These are phyloP conservation scores for Suhomyces kilbournensis DNA, from an alignment of 805 yeast species.

Conservation along the genomic window DNA sequence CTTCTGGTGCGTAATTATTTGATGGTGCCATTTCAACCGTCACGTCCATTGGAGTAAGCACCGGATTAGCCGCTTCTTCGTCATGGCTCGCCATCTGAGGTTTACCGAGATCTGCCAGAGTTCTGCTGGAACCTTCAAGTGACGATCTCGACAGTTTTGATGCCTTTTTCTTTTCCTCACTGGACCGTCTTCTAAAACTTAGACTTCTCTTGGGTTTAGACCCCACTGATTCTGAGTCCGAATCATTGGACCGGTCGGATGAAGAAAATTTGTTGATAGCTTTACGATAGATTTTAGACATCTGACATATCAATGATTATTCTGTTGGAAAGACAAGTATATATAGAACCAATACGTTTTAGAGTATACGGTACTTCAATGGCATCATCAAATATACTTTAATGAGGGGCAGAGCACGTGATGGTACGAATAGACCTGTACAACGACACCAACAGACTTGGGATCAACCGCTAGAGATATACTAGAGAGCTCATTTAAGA, in stretches of 20 bases:
- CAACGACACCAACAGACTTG: too few relatives aligned
- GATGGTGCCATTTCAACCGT: not conserved
- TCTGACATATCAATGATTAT: constrained; percentile 1
- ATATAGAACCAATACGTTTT: not conserved
- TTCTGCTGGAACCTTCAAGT: not conserved
- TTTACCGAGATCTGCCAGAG: not conserved
- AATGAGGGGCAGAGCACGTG: not conserved
- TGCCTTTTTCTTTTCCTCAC: not conserved
- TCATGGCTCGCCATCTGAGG: not conserved
- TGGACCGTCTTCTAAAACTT: constrained; percentile 6
- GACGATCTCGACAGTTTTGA: not conserved
- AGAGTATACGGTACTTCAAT: not conserved
- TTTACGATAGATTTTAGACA: constrained; percentile 11
- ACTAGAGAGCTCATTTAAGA: too few relatives aligned
- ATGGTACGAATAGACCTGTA: too few relatives aligned
- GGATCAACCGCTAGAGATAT: too few relatives aligned
- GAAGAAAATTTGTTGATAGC: constrained; percentile 10
- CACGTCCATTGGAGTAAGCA: constrained; percentile 1
- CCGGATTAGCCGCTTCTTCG: not conserved
- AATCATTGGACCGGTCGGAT: not conserved
- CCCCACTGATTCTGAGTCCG: constrained; percentile 1
- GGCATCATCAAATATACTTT: not conserved
- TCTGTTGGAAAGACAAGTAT: not conserved
- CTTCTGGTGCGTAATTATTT: not conserved
- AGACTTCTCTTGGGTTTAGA: constrained; percentile 7